Conservation (phyloP, 163 green algal genomes). For the Picocystis sp. region DNA sequence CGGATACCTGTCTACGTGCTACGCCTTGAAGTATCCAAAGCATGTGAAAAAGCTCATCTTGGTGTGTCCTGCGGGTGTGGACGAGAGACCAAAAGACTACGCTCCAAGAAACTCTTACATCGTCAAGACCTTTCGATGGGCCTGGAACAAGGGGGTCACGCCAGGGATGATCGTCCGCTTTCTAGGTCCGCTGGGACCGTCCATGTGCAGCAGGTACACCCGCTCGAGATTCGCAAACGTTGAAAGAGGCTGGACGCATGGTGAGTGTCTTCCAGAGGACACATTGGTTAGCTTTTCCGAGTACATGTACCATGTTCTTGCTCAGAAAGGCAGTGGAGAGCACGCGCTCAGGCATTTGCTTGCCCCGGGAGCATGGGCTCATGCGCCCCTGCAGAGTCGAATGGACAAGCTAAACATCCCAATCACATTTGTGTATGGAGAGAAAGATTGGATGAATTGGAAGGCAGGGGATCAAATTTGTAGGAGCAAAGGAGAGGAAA, state of each 20-base stretch:
- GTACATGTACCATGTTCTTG: slow-evolving; percentile 12
- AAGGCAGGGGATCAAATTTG: too few relatives aligned
- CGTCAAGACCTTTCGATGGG: slow-evolving; percentile 22
- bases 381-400: not conserved
- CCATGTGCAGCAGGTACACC: too few relatives aligned
- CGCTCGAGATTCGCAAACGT: too few relatives aligned
- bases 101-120: slow-evolving; percentile 18
- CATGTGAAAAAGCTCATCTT: slow-evolving; percentile 70
- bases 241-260: too few relatives aligned
- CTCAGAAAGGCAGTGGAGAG: slow-evolving; percentile 1
- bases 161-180: slow-evolving; percentile 45
- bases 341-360: slow-evolving; percentile 1
- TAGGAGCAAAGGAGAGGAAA: too few relatives aligned
- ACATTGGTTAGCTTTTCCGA: slow-evolving; percentile 1
- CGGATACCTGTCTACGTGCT: slow-evolving; percentile 54
- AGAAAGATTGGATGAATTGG: too few relatives aligned
- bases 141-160: slow-evolving; percentile 50
- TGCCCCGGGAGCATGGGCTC: slow-evolving; percentile 1
- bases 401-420: not conserved
- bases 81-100: slow-evolving; percentile 37
- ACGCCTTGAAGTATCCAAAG: slow-evolving; percentile 57
- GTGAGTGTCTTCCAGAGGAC: not conserved
- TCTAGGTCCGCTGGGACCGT: slow-evolving; percentile 45
- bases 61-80: slow-evolving; percentile 57
- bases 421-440: too few relatives aligned